Evolutionary conservation across 352 stramenopile genomes (phyloP).

Genomic region (Globisporangium alternatum): DNA sequence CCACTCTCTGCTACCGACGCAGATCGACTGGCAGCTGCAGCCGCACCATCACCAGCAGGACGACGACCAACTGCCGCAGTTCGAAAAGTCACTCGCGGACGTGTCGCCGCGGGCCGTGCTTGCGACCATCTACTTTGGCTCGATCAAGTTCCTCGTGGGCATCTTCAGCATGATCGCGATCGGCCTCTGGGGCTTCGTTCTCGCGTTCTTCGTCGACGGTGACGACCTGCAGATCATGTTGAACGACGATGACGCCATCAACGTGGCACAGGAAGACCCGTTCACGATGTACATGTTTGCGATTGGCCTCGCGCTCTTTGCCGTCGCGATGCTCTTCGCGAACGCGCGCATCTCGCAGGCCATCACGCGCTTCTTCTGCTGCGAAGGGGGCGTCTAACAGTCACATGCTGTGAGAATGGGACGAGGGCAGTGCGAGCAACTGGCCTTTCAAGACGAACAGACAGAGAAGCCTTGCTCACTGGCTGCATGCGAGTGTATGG

Average conservation of each 20-base stretch:
- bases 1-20: conserved; percentile 38
- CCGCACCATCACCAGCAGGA: conserved; percentile 8
- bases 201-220: conserved; percentile 34
- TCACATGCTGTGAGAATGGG: not conserved
- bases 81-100: conserved; percentile 33
- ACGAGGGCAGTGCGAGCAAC: not conserved
- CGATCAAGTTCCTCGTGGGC: conserved; percentile 37
- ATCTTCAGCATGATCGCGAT: conserved; percentile 33
- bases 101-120: conserved; percentile 39
- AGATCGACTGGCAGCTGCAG: conserved; percentile 20
- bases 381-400: conserved; percentile 21
- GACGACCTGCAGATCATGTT: conserved; percentile 22
- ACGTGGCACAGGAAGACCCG: conserved; percentile 12
- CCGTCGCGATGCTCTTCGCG: conserved; percentile 38
- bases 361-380: conserved; percentile 60
- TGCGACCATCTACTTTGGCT: conserved; percentile 46
- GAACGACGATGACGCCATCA: conserved; percentile 11
- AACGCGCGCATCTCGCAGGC: conserved; percentile 38
- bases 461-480: not conserved
- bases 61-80: conserved; percentile 24
- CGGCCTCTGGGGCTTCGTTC: conserved; percentile 24
- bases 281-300: conserved; percentile 31
- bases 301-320: conserved; percentile 28
- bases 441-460: not conserved
- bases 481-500: not conserved